Conservation (phyloP, 2,329 filamentous ascomycete species). For the Niveomyces coronatus region DNA sequence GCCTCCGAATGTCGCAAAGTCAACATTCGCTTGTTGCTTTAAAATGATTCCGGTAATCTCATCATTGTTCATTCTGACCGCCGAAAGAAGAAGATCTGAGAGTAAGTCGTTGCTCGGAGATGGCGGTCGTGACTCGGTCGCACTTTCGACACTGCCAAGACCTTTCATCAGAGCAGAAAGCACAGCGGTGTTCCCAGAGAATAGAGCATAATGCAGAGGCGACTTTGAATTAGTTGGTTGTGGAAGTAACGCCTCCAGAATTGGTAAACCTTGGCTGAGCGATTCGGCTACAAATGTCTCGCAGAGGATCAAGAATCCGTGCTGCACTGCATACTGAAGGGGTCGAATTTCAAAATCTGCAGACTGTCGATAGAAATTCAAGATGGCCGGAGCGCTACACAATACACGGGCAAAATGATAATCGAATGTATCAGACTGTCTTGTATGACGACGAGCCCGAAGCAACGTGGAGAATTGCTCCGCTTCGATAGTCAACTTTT, state of each 20-base stretch:
- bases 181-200: neutral
- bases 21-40: neutral
- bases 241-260: neutral
- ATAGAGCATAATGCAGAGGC: neutral
- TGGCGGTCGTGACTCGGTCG: too few relatives aligned
- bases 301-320: neutral
- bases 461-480: too few relatives aligned
- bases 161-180: too few relatives aligned
- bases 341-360: neutral
- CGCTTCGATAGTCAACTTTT: too few relatives aligned
- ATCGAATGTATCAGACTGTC: neutral
- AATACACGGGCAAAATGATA: neutral
- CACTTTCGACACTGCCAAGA: too few relatives aligned
- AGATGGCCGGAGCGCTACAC: neutral
- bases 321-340: neutral
- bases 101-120: too few relatives aligned
- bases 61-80: conserved; percentile 1
- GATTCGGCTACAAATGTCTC: neutral
- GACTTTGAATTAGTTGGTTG: neutral
- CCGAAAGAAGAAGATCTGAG: conserved; percentile 1
- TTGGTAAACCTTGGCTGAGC: neutral
- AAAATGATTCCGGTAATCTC: neutral
- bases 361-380: neutral
- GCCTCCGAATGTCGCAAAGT: neutral
- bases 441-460: too few relatives aligned